These are phyloP conservation scores for Biancaea sappan DNA, from an alignment of 306 rosid genomes.

Conservation along the genomic window DNA sequence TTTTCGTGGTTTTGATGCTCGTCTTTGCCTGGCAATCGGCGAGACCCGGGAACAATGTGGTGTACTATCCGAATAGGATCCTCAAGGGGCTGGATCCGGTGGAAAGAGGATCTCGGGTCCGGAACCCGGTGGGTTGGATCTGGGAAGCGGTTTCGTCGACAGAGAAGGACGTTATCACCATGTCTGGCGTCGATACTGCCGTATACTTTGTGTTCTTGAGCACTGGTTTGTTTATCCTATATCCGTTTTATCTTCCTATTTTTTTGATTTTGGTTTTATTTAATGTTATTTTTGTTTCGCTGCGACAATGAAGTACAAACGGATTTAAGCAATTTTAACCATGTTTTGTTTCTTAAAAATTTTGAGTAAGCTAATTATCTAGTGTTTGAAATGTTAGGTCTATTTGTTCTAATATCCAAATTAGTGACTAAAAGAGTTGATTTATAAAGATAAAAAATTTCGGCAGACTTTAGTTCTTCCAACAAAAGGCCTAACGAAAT, in stretches of 20 bases:
- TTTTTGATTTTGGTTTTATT: not conserved
- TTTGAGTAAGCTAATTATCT: too few species aligned
- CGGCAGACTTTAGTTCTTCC: too few species aligned
- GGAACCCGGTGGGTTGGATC: constrained; percentile 87
- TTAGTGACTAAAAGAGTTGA: too few species aligned
- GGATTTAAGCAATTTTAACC: too few species aligned
- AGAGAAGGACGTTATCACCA: constrained; percentile 63
- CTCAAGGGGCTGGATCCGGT: constrained; percentile 68
- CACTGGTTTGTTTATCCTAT: constrained; percentile 74
- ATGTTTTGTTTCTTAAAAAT: too few species aligned
- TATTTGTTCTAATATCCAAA: too few species aligned
- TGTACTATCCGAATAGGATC: constrained; percentile 92
- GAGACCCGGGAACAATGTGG: constrained; percentile 76
- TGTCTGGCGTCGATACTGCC: constrained; percentile 93
- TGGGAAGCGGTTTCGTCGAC: constrained; percentile 66
- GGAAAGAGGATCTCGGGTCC: constrained; percentile 48
- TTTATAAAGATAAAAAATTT: too few species aligned
- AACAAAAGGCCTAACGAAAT: too few species aligned
- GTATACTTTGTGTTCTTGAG: constrained; percentile 81
- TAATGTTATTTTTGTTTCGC: not conserved
- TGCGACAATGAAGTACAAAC: too few species aligned
- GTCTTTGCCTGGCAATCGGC: constrained; percentile 59
- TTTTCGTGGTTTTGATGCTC: constrained; percentile 70
- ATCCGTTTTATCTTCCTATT: too few species aligned
- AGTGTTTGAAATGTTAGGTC: too few species aligned